Evolutionary conservation across 768 basidiomycete species (phyloP), one percentile per base, ranked within the genome.

Genomic region (Mycena rebaudengoi): DNA sequence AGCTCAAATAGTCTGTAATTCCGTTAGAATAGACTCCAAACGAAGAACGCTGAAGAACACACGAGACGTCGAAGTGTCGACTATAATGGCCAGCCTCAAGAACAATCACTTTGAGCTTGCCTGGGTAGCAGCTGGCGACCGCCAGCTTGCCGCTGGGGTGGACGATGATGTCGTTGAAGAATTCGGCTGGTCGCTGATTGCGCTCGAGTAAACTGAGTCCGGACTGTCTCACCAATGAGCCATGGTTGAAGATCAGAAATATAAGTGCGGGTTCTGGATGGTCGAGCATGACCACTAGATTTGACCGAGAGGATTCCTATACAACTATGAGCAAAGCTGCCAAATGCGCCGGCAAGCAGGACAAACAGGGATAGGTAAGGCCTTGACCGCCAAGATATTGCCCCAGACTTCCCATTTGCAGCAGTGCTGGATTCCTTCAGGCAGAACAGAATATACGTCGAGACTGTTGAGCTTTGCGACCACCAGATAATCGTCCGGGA

Each of bases 181-280:
- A 92, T 73, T 95, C 93, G 11, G 90, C 85, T 5, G 79, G 78
- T 14, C 90, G 84, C n/a, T 84, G 66, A 18, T 67, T 67, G 32
- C 82, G 83, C 50, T 93, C 89, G 58, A 80, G 79, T 26, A 95
- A 76, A 18, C 85, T 76, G 6, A 91, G 70, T 32, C 80, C n/a
- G n/a, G n/a, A n/a, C n/a, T n/a, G 72, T 73, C 20, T 77, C 78
- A 13, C 74, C 78, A 18, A 56, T 67, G 55, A n/a, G 20, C 5
- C 71, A 73, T 32, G 79, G 72, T 35, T 81, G 78, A 3, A 91
- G 4, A 78, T 72, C 39, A 95, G 78, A 65, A 93, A 80, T 33
- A 94, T 74, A 13, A 94, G 80, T 62, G 88, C 87, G 10, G 92
- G 90, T 32, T 91, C 86, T 1, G 92, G 92, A 68, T 93, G 91